Base-by-base conservation (phyloP, 1,284 basidiomycete species). In the Tylopilus sp. region DNA sequence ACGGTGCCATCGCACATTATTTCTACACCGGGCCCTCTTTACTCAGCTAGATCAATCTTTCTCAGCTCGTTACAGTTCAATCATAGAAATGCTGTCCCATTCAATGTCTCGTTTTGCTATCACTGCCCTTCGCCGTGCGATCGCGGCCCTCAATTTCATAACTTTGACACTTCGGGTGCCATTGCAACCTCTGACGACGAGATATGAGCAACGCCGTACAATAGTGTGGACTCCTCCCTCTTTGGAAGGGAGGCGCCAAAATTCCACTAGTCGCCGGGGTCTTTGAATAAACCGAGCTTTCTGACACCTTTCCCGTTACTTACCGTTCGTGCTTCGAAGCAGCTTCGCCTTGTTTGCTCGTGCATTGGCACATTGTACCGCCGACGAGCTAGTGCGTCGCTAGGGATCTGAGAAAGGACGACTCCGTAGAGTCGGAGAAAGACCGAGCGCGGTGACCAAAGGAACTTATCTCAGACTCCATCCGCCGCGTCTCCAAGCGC, bases 391-490 rank as follows among this genome's bases (percentile, higher is more conserved):
- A 29, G 33, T 28, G 36, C 23, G 38, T 19, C 31, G 47, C 39
- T 33, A 33, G 36, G 39, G 48, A 44, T 53, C 50, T 35, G 25
- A 46, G 53, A 48, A 39, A 28, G 39, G 12, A 28, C 15, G 19
- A 39, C 16, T 18, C 28, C 26, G 31, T 28, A 50, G 39, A 23
- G 19, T 44, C 23, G 39, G 48, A 33, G 34, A 19, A 31, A 30
- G 41, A 38, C 43, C 11, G 33, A 45, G 72, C 79, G 53, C 64
- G 21, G 21, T 23, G 21, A 84, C 87, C 89, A 92, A 63, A 89
- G 79, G 70, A 92, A 91, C 85, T 12, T 1, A 91, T 85, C 51
- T 92, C 92, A 2, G 92, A 87, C 41, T 89, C 91, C 93, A 96
- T 86, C 82, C 1, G 83, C 90, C 21, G 92, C 67, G 1, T 84